Evolutionary conservation across 768 basidiomycete species (phyloP), one percentile per base, ranked within the genome.

Genomic region (Psilocybe cubensis): DNA sequence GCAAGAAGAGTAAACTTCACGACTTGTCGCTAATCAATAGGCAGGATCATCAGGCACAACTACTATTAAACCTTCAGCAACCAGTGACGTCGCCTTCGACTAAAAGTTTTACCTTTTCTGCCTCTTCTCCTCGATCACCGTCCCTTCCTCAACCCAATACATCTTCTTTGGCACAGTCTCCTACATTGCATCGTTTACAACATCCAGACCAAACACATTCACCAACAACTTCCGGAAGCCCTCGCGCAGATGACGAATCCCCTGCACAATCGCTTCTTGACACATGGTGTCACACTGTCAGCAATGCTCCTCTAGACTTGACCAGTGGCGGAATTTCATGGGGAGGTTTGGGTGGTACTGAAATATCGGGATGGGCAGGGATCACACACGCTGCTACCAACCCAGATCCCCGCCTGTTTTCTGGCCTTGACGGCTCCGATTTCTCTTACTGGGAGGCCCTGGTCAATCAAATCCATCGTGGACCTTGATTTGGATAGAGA

Each of bases 241-340:
- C 88, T 1, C 79, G 75, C 56, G 86, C 81, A 42, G 92, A 92
- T 45, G 91, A 89, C 9, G 87, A 92, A 66, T 85, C 82, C 23
- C 77, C 87, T 6, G 91, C 91, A 3, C 92, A 94, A 66, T 83
- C 83, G 10, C 69, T 94, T 54, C 75, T 94, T 45, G 91, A 94
- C 69, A 88, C 92, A 59, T 94, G 92, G 92, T 89, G 85, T 66
- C 88, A 87, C 59, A 85, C 87, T n/a, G 83, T 92, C 61, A 89
- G 84, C 66, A 88, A 86, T 56, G 81, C 85, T 10, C 79, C 82
- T 2, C 63, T 84, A 2, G 86, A 88, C 62, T 74, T 79, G 20
- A 68, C 78, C 2, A 74, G 76, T 20, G 77, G 79, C 25, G 77
- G 76, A 48, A 76, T 85, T 59, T 80, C 85, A 7, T 89, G 88